Conservation (phyloP, 768 basidiomycete genomes). For the Mycena rebaudengoi region DNA sequence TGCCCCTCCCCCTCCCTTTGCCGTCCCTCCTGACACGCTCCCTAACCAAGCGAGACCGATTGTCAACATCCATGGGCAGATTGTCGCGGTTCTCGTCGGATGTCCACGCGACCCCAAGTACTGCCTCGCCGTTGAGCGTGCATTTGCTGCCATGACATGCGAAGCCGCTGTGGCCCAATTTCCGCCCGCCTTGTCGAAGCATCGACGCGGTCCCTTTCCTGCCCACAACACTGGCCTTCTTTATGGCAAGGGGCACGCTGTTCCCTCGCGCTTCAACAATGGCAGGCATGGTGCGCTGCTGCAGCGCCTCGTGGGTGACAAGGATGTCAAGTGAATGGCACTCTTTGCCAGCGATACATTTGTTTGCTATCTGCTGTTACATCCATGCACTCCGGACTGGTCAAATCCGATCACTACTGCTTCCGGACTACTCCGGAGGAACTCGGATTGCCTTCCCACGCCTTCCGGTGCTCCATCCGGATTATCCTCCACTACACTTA, state of each 20-base stretch:
- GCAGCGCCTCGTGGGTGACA: background rate
- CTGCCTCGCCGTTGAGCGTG: background rate
- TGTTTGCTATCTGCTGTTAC: background rate
- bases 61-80: background rate
- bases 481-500: no score
- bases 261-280: background rate
- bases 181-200: background rate
- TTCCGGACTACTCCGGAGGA: no score
- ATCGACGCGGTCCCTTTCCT: constrained; percentile 1
- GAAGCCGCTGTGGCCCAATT: background rate
- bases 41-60: background rate
- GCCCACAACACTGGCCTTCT: background rate
- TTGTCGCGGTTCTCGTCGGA: background rate
- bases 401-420: no score
- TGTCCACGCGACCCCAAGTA: background rate
- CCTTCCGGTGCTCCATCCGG: no score
- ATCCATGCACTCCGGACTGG: background rate
- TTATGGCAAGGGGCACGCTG: background rate
- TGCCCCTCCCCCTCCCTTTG: background rate
- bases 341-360: background rate
- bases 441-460: no score
- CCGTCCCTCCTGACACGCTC: background rate
- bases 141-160: background rate
- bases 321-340: background rate
- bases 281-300: background rate